Evolutionary conservation across 306 rosid genomes (phyloP).

Genomic region (Inga oerstediana): DNA sequence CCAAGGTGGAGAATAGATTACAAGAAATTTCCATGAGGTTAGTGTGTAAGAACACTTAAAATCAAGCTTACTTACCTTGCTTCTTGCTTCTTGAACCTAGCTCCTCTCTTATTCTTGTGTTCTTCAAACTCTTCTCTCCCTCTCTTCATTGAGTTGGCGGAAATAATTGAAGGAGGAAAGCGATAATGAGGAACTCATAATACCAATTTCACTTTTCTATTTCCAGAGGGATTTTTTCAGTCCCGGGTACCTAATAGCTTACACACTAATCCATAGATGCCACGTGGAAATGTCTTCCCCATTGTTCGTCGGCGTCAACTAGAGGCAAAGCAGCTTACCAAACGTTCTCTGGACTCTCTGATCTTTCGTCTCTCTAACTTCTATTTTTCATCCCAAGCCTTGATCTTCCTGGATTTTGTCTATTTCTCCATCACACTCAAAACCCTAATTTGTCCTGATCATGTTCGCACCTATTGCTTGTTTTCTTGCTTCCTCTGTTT

Average conservation of each 20-base stretch:
- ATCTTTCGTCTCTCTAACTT: neutral
- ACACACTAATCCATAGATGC: neutral
- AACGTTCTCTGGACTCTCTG: neutral
- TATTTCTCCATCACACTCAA: neutral
- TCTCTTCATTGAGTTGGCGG: too few species aligned
- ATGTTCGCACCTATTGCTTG: neutral
- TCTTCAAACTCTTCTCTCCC: too few species aligned
- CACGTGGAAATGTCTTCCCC: neutral
- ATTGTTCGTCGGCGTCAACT: neutral
- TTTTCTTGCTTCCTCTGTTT: neutral
- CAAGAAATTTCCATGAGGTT: too few species aligned
- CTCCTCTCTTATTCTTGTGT: too few species aligned
- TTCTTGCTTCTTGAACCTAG: too few species aligned
- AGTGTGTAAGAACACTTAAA: too few species aligned
- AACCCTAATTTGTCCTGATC: slow-evolving; percentile 30
- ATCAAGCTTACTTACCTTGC: too few species aligned
- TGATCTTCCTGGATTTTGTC: neutral
- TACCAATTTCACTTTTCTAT: too few species aligned
- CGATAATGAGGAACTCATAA: too few species aligned
- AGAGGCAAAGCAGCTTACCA: neutral
- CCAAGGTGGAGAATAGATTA: too few species aligned
- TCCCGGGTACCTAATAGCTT: neutral
- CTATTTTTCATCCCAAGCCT: neutral
- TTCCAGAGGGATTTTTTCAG: too few species aligned
- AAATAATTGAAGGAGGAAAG: too few species aligned